phyloP scores from a whole-genome alignment of 2,329 filamentous ascomycete genomes.

The Tolypocladium ovalisporum region DNA sequence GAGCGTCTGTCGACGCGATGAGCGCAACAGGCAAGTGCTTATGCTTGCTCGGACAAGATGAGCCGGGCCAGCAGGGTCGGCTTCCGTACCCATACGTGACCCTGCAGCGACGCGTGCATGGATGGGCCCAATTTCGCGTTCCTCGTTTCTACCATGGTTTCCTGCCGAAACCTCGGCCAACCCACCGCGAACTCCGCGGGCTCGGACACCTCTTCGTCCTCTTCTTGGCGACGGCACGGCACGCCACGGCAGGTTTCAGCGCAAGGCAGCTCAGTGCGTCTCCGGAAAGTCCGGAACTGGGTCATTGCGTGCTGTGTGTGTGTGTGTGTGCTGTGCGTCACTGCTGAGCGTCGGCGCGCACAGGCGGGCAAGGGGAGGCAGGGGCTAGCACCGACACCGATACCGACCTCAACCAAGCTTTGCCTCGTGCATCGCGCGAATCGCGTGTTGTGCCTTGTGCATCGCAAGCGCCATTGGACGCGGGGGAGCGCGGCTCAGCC shows the following conservation, averaged over 20 bases:
- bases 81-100: background rate
- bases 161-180: background rate
- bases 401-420: too few species aligned
- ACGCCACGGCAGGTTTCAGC: too few species aligned
- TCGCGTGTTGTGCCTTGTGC: too few species aligned
- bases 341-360: too few species aligned
- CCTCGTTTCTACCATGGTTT: background rate
- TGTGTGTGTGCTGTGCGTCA: background rate
- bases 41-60: background rate
- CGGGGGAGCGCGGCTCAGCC: too few species aligned
- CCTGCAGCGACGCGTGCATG: background rate
- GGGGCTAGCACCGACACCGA: too few species aligned
- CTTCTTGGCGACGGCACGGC: background rate
- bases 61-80: background rate
- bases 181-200: background rate
- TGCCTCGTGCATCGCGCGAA: too few species aligned
- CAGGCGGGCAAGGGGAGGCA: too few species aligned
- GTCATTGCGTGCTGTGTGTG: background rate
- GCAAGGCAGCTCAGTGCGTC: background rate
- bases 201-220: background rate
- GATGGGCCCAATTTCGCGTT: background rate
- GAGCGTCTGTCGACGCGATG: background rate
- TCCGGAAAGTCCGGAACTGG: background rate
- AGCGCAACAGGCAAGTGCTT: background rate
- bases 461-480: too few species aligned